Percentiles rank a stretch among this genome's conserved stretches.
Evolutionary conservation across 169 alveolate species (phyloP).

Genomic region (Plasmodium cynomolgi): DNA sequence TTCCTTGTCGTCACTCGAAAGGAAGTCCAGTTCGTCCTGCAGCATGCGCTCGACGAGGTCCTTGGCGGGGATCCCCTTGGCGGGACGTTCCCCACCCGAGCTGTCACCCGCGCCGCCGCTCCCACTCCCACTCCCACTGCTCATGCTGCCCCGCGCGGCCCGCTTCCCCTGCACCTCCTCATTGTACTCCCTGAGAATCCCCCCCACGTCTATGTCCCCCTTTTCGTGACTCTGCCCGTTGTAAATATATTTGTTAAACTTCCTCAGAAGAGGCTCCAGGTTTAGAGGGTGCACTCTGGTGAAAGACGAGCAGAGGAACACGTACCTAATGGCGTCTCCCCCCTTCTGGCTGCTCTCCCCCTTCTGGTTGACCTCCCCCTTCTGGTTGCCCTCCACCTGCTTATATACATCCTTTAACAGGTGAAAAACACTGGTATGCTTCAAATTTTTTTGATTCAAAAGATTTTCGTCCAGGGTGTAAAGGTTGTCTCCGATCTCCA

Average conservation of each 20-base stretch:
- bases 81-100: no score
- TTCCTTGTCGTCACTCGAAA: constrained; percentile 1
- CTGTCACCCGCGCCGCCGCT: not conserved
- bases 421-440: constrained; percentile 16
- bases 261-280: constrained; percentile 33
- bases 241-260: constrained; percentile 50
- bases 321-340: constrained; percentile 34
- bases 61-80: not conserved
- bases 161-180: constrained; percentile 12
- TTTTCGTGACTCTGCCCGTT: constrained; percentile 18
- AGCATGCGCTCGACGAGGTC: not conserved
- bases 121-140: not conserved
- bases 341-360: not conserved
- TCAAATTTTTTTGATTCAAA: constrained; percentile 19
- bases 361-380: not conserved
- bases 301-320: constrained; percentile 10
- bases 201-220: constrained; percentile 39
- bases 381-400: not conserved
- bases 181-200: constrained; percentile 32
- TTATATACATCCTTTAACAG: constrained; percentile 23
- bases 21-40: not conserved
- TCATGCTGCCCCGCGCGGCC: not conserved
- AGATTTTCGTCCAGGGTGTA: constrained; percentile 42
- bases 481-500: constrained; percentile 35
- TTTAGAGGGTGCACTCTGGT: constrained; percentile 58